Evolutionary conservation across 345 rosid species (phyloP), one percentile per base, ranked within the genome.

Genomic region (Eucalyptus coolabah): DNA sequence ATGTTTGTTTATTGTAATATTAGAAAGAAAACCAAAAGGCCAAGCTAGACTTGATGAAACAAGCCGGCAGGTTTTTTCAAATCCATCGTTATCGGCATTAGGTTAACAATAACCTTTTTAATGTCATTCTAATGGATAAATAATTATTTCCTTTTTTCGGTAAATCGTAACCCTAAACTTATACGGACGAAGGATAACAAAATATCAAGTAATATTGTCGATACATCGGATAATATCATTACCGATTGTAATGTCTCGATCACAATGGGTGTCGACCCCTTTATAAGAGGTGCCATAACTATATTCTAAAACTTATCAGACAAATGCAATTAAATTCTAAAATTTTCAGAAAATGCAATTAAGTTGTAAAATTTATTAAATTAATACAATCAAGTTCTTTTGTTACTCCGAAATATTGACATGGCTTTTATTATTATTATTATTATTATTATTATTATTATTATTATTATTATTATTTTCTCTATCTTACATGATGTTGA

Each of bases 361-460:
- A 34, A 34, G 37, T 34, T 34, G 37, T 34, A 34, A 34, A 34
- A 34, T 34, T 34, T 34, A 3, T 34, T 34, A 34, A 34, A 34
- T 34, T n/a, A n/a, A n/a, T n/a, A n/a, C n/a, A 60, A 6, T 60
- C 8, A 28, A 60, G 2, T 60, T 3, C 0, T 28, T 60, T 12
- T 0, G 0, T 28, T 28, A 28, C 32, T 60, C 2, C 0, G 3
- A 60, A 60, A 60, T 28, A 60, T 12, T 28, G 3, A 60, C 34
- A 14, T 28, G 0, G 4, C 17, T 28, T 28, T 50, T 21, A 51
- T 50, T 5, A 50, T 50, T 6, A 50, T 50, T 6, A 19, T 53
- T 21, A 8, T 54, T 28, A 12, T 12, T 47, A 47, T 47, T 47
- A 47, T 45, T 47, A 47, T 11, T 47, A 49, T 50, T 4, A 50